phyloP scores from a whole-genome alignment of 2,329 filamentous ascomycete genomes.

The Penicillium olsonii region DNA sequence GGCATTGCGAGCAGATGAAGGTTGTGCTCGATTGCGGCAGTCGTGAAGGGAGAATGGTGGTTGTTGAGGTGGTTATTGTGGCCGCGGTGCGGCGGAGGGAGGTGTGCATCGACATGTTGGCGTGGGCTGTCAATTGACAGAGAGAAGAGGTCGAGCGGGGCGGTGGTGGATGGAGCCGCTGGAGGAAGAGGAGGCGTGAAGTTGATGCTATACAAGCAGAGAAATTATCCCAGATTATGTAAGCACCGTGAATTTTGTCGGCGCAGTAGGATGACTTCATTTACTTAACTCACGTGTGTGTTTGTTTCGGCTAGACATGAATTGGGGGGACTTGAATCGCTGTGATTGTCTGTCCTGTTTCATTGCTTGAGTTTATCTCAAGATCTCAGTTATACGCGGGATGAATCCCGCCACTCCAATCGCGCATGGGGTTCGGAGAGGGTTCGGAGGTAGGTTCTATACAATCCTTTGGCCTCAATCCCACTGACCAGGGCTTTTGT shows the following conservation, averaged over 20 bases:
- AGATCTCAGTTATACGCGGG: constrained; percentile 19
- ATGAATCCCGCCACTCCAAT: constrained; percentile 35
- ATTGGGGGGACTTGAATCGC: constrained; percentile 8
- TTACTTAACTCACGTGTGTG: neutral
- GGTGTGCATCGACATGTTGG: constrained; percentile 38
- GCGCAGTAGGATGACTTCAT: constrained; percentile 4
- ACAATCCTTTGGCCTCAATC: neutral
- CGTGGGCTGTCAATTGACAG: neutral
- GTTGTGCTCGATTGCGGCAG: constrained; percentile 37
- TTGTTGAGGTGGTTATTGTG: constrained; percentile 29
- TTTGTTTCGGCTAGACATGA: constrained; percentile 22
- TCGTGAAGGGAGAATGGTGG: constrained; percentile 37
- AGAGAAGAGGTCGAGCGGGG: neutral
- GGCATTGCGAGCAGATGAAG: constrained; percentile 61
- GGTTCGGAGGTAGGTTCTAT: constrained; percentile 22
- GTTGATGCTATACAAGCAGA: constrained; percentile 30
- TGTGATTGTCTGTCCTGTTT: constrained; percentile 5
- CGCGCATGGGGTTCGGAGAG: constrained; percentile 19
- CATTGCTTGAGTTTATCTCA: constrained; percentile 13
- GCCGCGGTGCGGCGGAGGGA: constrained; percentile 39
- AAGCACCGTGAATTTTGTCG: constrained; percentile 26
- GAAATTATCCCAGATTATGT: constrained; percentile 38
- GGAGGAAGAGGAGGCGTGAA: constrained; percentile 14
- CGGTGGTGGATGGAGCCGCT: constrained; percentile 2
- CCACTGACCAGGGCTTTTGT: constrained; percentile 4